Conservation (phyloP, 345 rosid genomes). For the Lepidium aucheri region DNA sequence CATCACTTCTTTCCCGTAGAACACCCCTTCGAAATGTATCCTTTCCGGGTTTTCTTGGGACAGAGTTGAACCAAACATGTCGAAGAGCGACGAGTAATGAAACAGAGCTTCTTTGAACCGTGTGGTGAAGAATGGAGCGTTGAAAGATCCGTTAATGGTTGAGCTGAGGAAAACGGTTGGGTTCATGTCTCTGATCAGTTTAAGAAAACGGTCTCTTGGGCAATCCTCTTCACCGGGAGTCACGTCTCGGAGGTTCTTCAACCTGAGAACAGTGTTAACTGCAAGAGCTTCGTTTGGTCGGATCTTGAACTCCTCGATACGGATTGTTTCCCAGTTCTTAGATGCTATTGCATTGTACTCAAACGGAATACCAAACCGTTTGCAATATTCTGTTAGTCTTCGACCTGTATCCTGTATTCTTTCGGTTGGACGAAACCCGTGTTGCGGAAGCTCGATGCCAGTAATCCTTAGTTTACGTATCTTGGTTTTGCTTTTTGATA, state of each 20-base stretch:
- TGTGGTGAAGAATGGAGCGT: conserved; percentile 68
- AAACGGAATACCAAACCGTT: conserved; percentile 64
- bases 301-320: conserved; percentile 56
- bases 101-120: conserved; percentile 72
- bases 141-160: conserved; percentile 51
- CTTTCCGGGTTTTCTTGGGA: conserved; percentile 43
- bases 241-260: conserved; percentile 54
- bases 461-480: conserved; percentile 70
- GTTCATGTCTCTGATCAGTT: conserved; percentile 50
- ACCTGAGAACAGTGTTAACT: conserved; percentile 40
- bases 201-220: conserved; percentile 49
- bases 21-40: conserved; percentile 49
- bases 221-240: conserved; percentile 43
- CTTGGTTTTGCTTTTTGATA: conserved; percentile 36
- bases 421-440: conserved; percentile 65
- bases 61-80: conserved; percentile 46
- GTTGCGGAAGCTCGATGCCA: conserved; percentile 75
- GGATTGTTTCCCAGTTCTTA: conserved; percentile 64
- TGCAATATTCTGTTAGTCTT: conserved; percentile 55
- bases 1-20: conserved; percentile 53
- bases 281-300: conserved; percentile 49
- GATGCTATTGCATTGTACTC: conserved; percentile 58
- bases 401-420: conserved; percentile 65
- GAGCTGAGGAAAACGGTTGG: conserved; percentile 50
- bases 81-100: conserved; percentile 61